These are phyloP conservation scores for Trichocladium uniseriatum DNA, from an alignment of 495 filamentous ascomycete genomes.

Conservation along the genomic window DNA sequence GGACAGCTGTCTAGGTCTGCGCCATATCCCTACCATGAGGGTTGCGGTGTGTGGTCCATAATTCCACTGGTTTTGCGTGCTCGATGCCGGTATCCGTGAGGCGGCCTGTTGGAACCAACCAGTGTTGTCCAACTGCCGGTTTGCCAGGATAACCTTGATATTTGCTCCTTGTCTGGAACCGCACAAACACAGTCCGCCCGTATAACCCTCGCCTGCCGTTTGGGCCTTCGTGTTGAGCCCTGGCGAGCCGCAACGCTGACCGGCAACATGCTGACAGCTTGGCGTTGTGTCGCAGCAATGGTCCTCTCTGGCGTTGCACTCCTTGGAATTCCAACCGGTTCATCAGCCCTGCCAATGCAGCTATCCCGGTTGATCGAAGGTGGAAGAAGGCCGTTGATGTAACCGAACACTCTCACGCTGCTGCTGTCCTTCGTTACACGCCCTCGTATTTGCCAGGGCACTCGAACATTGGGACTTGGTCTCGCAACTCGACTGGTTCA, in stretches of 20 bases:
- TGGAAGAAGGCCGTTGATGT: slow-evolving; percentile 10
- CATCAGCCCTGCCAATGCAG: slow-evolving; percentile 20
- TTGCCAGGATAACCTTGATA: neutral
- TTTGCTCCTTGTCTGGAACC: neutral
- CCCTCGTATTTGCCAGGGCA: slow-evolving; percentile 13
- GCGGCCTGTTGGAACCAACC: slow-evolving; percentile 12
- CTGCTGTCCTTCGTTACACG: slow-evolving; percentile 25
- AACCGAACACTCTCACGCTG: neutral
- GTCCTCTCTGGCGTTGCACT: neutral
- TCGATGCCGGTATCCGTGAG: slow-evolving; percentile 21
- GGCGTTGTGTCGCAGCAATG: neutral
- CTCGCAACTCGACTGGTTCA: too few species aligned
- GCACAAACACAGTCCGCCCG: neutral
- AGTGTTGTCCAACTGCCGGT: neutral
- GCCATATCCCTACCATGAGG: neutral
- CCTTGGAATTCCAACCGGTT: neutral
- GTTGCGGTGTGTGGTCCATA: neutral
- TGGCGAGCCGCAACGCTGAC: neutral
- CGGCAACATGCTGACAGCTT: neutral
- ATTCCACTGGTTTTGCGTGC: slow-evolving; percentile 2
- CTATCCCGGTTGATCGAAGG: slow-evolving; percentile 12
- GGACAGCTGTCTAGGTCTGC: slow-evolving; percentile 2
- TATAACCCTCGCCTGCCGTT: neutral
- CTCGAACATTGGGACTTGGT: neutral
- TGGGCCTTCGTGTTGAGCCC: neutral